These are phyloP conservation scores for Paracorniculantispora psalliotae DNA, from an alignment of 2,329 filamentous ascomycete species.

Conservation along the genomic window DNA sequence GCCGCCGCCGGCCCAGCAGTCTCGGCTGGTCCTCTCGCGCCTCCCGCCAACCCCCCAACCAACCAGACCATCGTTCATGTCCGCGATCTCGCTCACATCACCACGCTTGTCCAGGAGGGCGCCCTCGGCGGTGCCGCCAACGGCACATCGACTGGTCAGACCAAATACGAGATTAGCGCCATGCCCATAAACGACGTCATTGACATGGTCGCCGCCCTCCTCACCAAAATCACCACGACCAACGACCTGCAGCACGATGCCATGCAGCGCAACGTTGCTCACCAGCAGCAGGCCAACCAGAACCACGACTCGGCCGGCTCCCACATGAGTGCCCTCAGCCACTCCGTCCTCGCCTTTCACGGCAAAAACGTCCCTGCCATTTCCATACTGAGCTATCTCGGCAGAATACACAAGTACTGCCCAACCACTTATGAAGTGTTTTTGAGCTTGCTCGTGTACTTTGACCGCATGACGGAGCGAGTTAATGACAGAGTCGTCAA, in stretches of 20 bases:
- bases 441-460: constrained; percentile 89
- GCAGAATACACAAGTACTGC: constrained; percentile 96
- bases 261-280: constrained; percentile 65
- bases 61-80: constrained; percentile 64
- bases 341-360: constrained; percentile 85
- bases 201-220: constrained; percentile 93
- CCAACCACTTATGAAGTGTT: constrained; percentile 98
- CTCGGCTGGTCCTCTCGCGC: constrained; percentile 16
- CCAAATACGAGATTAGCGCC: constrained; percentile 87
- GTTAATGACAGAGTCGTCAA: constrained; percentile 79
- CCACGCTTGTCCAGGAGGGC: constrained; percentile 79
- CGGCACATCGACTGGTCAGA: constrained; percentile 28
- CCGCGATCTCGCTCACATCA: constrained; percentile 84
- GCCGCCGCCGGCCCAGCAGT: constrained; percentile 27
- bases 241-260: constrained; percentile 94
- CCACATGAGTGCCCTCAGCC: constrained; percentile 55
- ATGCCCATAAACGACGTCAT: constrained; percentile 98
- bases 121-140: constrained; percentile 45
- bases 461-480: constrained; percentile 96
- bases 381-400: constrained; percentile 92
- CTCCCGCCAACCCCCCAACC: constrained; percentile 24
- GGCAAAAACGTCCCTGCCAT: constrained; percentile 98
- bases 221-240: constrained; percentile 95
- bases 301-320: constrained; percentile 47
- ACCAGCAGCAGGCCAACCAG: constrained; percentile 50